Percentiles rank a stretch among this genome's conserved stretches.
These are phyloP conservation scores for Coemansia sp. DNA, from an alignment of 192 early-diverging fungal genomes.

Conservation along the genomic window DNA sequence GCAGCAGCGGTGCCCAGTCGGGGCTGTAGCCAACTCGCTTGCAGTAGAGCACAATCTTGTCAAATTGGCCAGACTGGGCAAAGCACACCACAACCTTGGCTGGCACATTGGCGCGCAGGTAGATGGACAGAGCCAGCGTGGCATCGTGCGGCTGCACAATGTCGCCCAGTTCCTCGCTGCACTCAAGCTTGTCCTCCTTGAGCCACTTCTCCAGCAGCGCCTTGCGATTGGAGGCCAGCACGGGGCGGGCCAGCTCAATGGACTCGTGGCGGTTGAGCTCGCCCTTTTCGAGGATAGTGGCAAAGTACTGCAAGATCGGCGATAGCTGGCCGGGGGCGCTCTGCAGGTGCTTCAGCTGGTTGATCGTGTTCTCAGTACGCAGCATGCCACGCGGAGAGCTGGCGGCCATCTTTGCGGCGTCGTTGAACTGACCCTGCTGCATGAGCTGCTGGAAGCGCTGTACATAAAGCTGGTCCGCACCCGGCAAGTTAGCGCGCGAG, in stretches of 20 bases:
- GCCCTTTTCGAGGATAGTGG: slow-evolving; percentile 91
- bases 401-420: slow-evolving; percentile 96
- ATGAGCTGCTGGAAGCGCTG: slow-evolving; percentile 91
- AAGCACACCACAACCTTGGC: slow-evolving; percentile 96
- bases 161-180: slow-evolving; percentile 98
- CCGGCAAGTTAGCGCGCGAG: slow-evolving; percentile 85
- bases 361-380: slow-evolving; percentile 92
- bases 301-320: slow-evolving; percentile 98
- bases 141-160: slow-evolving; percentile 90
- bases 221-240: slow-evolving; percentile 87
- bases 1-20: slow-evolving; percentile 88
- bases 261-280: slow-evolving; percentile 95
- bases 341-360: slow-evolving; percentile 86
- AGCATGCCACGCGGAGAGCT: slow-evolving; percentile 94
- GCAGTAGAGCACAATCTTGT: slow-evolving; percentile 95
- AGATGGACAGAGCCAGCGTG: slow-evolving; percentile 92
- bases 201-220: slow-evolving; percentile 97
- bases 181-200: slow-evolving; percentile 98
- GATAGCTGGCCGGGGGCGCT: slow-evolving; percentile 77
- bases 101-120: slow-evolving; percentile 91
- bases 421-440: slow-evolving; percentile 71
- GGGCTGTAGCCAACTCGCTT: slow-evolving; percentile 92
- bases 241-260: slow-evolving; percentile 89
- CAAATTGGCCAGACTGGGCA: slow-evolving; percentile 93
- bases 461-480: slow-evolving; percentile 90